A percentile compares a stretch with the other conserved stretches of the same genome.
Conservation (phyloP, 2,329 filamentous ascomycete genomes). For the Mycosphaerella sp. region DNA sequence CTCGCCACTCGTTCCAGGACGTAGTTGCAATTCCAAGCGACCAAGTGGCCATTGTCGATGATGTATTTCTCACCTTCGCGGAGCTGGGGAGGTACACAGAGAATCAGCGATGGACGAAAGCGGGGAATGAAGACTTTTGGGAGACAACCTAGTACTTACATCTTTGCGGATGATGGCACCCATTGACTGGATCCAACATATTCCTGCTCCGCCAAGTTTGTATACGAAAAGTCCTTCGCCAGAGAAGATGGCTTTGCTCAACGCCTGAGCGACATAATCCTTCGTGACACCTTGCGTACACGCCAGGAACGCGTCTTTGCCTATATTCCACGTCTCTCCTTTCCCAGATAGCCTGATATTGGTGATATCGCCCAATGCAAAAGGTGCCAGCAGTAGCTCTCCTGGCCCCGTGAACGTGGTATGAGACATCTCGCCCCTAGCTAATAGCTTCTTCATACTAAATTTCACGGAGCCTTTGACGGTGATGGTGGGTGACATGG, state of each 20-base stretch:
- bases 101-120: not conserved
- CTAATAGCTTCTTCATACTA: constrained; percentile 82
- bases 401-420: constrained; percentile 85
- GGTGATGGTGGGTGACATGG: constrained; percentile 84
- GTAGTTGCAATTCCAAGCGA: constrained; percentile 92
- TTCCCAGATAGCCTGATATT: constrained; percentile 62
- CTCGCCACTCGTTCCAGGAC: constrained; percentile 82
- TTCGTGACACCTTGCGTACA: constrained; percentile 81
- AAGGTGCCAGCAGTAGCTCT: constrained; percentile 77
- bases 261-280: constrained; percentile 72
- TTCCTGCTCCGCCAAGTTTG: constrained; percentile 71
- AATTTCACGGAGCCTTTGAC: constrained; percentile 81
- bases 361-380: constrained; percentile 76
- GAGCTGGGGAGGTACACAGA: constrained; percentile 34
- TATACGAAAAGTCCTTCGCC: constrained; percentile 91
- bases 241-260: constrained; percentile 88
- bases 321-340: constrained; percentile 72
- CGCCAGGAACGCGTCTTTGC: constrained; percentile 79
- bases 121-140: not conserved
- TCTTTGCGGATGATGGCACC: constrained; percentile 94
- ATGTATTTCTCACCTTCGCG: constrained; percentile 75
- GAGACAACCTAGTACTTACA: constrained; percentile 50
- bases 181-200: constrained; percentile 88
- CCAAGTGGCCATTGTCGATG: constrained; percentile 62
- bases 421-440: constrained; percentile 69